Base-by-base conservation (phyloP, 2,329 filamentous ascomycete genomes). In the Fusarium veterinarium region DNA sequence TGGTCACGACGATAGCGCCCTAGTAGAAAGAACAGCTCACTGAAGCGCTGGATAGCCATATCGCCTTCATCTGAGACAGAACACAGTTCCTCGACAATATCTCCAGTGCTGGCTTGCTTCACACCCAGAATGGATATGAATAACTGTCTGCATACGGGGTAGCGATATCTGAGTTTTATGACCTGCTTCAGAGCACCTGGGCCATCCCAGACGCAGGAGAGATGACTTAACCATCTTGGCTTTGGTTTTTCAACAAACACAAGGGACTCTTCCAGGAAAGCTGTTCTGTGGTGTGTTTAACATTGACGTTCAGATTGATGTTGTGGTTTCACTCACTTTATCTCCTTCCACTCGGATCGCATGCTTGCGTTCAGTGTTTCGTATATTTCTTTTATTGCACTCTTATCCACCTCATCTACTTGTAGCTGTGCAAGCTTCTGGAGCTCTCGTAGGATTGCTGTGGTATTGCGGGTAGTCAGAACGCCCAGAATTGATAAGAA, bases 31-130 rank as follows among this genome's bases (percentile, higher is more conserved):
- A 44, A 44, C 42, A 45, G 42, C 42, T 45, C 17, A 1, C 17
- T 45, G 23, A 45, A 45, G 0, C 42, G 23, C 23, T 9, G 16
- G 23, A 1, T 23, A 9, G 1, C 0, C 16, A 28, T 3, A 25
- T 45, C 42, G 16, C 8, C 23, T 4, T 6, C 23, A 45, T 9
- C 42, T 45, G 23, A 28, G 42, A 9, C 5, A 13, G 42, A 45
- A 19, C 42, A 45, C 11, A 45, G 23, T 45, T 45, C 42, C 23
- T 45, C 23, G 0, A 45, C 17, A 45, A 45, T 28, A 25, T 45
- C 42, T 45, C 4, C 42, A 13, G 23, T 45, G 8, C 23, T 20
- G 23, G 23, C 42, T 20, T 28, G 23, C 17, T 6, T 45, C 23
- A 45, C 42, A 45, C 42, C 4, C 8, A 45, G 23, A 5, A 28